These are phyloP conservation scores for Stentor roeselii DNA, from an alignment of 73 alveolate species.

Conservation along the genomic window DNA sequence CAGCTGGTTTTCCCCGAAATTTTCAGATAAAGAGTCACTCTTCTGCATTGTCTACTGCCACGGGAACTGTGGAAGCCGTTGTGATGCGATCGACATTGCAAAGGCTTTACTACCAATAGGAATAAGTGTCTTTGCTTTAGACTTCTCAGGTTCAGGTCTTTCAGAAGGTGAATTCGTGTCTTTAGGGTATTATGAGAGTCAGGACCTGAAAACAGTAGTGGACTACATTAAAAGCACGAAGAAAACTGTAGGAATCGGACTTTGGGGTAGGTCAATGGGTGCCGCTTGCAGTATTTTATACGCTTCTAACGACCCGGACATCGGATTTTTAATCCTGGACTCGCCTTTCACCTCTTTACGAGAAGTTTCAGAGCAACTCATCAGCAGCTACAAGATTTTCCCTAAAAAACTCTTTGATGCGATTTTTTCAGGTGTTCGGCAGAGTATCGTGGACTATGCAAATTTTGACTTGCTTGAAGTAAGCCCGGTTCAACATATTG, in stretches of 20 bases:
- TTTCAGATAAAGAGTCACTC: constrained; percentile 35
- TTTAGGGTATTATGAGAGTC: constrained; percentile 46
- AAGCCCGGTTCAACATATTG: constrained; percentile 45
- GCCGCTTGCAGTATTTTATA: constrained; percentile 73
- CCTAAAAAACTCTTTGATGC: constrained; percentile 35
- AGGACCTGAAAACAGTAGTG: constrained; percentile 55
- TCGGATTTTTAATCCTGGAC: constrained; percentile 48
- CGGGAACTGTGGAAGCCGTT: constrained; percentile 50
- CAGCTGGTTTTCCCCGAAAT: constrained; percentile 62
- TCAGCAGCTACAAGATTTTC: constrained; percentile 37
- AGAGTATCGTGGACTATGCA: constrained; percentile 46
- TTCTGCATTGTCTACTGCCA: constrained; percentile 49
- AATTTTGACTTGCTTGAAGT: constrained; percentile 53
- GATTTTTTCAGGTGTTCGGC: constrained; percentile 34
- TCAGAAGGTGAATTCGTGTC: constrained; percentile 64
- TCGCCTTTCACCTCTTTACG: constrained; percentile 53
- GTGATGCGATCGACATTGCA: constrained; percentile 44
- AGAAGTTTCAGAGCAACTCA: constrained; percentile 45
- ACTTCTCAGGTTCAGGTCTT: constrained; percentile 55
- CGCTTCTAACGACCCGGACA: constrained; percentile 49
- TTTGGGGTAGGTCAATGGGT: constrained; percentile 85
- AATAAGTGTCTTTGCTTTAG: constrained; percentile 47
- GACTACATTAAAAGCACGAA: constrained; percentile 47
- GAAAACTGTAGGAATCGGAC: constrained; percentile 53
- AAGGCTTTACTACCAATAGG: constrained; percentile 33